Base-by-base conservation (phyloP, 805 yeast genomes). In the Wilhelminamyces savonicus region DNA sequence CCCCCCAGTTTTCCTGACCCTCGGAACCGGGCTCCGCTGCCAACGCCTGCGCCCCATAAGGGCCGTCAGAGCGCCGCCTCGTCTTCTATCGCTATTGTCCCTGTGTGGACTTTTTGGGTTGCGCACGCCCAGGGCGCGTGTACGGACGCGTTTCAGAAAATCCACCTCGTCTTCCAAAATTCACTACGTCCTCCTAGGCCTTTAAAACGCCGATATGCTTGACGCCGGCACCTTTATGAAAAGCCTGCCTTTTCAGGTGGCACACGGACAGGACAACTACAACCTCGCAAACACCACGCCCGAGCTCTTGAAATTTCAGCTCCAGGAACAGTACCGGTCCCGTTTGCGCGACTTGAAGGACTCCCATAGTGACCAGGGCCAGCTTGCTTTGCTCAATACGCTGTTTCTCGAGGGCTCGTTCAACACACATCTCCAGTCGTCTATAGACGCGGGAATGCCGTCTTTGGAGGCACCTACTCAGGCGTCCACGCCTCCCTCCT, bases 291-390 rank as follows among this genome's bases (percentile, higher is more conserved):
- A 63, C 34, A 62, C 69, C 5, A 62, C 69, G 1, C 59, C 65
- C 1, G 70, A 65, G 3, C 47, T 65, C 13, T 51, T 65, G 33
- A 63, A 62, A 41, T 64, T 62, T 32, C 68, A 62, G 43, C 52
- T 65, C 19, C 65, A 60, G 41, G 66, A 64, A 37, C 66, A 63
- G 32, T 45, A 54, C 31, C 50, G 63, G 20, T 31, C 26, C 26
- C 48, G 44, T 21, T 24, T 56, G 26, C 24, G 23, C 5, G 45
- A 43, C n/a, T 27, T 41, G 10, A 37, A 43, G 18, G 34, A 32
- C 10, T 33, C 31, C 21, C 38, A 34, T 6, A 33, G 34, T 13
- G 39, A 36, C 17, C 18, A 26, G 13, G 40, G 36, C n/a, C 34
- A 42, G 24, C 35, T 41, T 24, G 30, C 34, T 16, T 21, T 45